phyloP scores from a whole-genome alignment of 768 basidiomycete genomes.

The Dacryopinax primogenitus region DNA sequence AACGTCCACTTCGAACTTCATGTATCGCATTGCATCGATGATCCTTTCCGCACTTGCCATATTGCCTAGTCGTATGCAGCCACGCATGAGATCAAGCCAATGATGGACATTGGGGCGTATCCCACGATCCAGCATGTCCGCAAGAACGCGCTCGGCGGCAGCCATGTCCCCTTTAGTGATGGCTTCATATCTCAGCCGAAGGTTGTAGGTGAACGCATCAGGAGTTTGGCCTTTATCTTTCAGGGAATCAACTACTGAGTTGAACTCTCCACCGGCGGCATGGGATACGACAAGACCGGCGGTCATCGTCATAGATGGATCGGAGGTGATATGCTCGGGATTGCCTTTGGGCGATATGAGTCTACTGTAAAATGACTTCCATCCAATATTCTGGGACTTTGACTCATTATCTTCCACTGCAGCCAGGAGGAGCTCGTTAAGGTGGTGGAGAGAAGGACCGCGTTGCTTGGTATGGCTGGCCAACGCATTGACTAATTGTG shows the following conservation, averaged over 20 bases:
- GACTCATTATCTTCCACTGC: not conserved
- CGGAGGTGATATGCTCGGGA: not conserved
- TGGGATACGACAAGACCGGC: not conserved
- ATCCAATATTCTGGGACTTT: not conserved
- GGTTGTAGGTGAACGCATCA: conserved; percentile 41
- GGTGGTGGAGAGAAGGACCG: not conserved
- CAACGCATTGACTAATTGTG: not conserved
- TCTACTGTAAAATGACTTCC: conserved; percentile 6
- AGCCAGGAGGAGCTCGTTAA: not conserved
- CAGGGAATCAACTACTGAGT: not conserved
- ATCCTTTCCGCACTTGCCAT: conserved; percentile 42
- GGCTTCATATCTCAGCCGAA: conserved; percentile 53
- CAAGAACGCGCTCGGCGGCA: conserved; percentile 43
- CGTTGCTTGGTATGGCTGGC: not conserved
- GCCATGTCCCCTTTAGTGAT: conserved; percentile 40
- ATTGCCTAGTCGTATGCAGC: conserved; percentile 50
- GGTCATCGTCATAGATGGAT: not conserved
- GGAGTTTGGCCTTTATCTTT: not conserved
- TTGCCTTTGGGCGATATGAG: not conserved
- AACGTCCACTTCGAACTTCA: conserved; percentile 43
- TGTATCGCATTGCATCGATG: conserved; percentile 37
- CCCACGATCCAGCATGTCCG: conserved; percentile 49
- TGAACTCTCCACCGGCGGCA: not conserved
- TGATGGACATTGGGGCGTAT: conserved; percentile 62
- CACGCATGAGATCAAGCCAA: conserved; percentile 62